phyloP scores from a whole-genome alignment of 176 grass and related monocot species.

The Zea luxurians region DNA sequence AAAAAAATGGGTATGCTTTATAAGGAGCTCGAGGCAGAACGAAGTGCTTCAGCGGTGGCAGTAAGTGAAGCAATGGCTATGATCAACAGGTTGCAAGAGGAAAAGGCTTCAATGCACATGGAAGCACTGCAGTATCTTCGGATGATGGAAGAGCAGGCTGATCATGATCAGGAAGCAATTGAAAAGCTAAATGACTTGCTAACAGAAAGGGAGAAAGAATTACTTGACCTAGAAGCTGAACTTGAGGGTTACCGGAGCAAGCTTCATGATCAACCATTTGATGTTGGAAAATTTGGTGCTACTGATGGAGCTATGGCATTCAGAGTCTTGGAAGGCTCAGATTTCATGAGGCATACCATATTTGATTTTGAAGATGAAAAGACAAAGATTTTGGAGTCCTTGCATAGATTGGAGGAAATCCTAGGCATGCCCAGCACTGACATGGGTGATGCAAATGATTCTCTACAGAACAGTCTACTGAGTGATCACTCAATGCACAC shows the following conservation, averaged over 20 bases:
- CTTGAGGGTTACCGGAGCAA: conserved; percentile 42
- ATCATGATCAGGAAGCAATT: conserved; percentile 89
- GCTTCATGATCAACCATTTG: conserved; percentile 33
- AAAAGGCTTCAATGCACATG: conserved; percentile 90
- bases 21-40: conserved; percentile 87
- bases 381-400: conserved; percentile 60
- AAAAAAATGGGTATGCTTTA: conserved; percentile 61
- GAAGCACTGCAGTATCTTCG: conserved; percentile 61
- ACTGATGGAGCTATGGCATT: conserved; percentile 31
- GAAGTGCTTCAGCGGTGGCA: conserved; percentile 82
- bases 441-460: conserved; percentile 27
- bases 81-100: conserved; percentile 95
- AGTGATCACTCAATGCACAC: background rate
- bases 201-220: conserved; percentile 89
- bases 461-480: conserved; percentile 5
- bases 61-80: conserved; percentile 91
- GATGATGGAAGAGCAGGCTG: conserved; percentile 84
- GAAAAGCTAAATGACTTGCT: conserved; percentile 79
- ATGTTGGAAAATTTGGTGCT: conserved; percentile 29
- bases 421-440: conserved; percentile 40
- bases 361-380: conserved; percentile 73
- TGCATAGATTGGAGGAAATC: conserved; percentile 64
- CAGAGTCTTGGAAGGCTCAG: conserved; percentile 23
- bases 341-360: conserved; percentile 48
- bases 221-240: conserved; percentile 78